phyloP scores from a whole-genome alignment of 2,329 filamentous ascomycete genomes.

The Apiospora rasikravindrae region DNA sequence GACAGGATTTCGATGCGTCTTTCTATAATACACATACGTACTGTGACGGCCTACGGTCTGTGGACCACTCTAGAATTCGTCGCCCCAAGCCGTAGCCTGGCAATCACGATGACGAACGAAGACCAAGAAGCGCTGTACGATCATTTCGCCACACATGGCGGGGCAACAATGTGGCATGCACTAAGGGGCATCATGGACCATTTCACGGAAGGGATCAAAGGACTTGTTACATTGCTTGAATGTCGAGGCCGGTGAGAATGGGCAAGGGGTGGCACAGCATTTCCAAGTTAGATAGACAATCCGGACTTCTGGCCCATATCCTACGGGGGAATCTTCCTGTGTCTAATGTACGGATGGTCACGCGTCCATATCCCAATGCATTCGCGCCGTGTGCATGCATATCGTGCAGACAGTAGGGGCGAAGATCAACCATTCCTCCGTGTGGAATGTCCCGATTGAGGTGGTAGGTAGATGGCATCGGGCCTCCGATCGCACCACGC shows the following conservation, averaged over 20 bases:
- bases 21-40: background rate
- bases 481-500: background rate
- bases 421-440: background rate
- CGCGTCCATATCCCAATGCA: background rate
- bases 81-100: background rate
- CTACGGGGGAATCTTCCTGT: background rate
- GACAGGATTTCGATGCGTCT: background rate
- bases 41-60: background rate
- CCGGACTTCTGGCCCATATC: background rate
- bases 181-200: background rate
- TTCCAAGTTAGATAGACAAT: background rate
- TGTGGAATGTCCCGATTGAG: background rate
- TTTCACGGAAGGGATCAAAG: background rate
- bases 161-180: background rate
- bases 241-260: background rate
- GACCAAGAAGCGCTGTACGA: background rate
- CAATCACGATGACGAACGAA: background rate
- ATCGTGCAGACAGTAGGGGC: background rate
- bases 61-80: background rate
- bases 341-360: background rate
- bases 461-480: background rate
- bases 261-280: background rate
- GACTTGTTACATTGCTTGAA: background rate
- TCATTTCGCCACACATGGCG: background rate
- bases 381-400: background rate